A percentile compares a stretch with the other conserved stretches of the same genome.
Conservation (phyloP, 495 filamentous ascomycete species). For the Hyaloscypha finlandica region DNA sequence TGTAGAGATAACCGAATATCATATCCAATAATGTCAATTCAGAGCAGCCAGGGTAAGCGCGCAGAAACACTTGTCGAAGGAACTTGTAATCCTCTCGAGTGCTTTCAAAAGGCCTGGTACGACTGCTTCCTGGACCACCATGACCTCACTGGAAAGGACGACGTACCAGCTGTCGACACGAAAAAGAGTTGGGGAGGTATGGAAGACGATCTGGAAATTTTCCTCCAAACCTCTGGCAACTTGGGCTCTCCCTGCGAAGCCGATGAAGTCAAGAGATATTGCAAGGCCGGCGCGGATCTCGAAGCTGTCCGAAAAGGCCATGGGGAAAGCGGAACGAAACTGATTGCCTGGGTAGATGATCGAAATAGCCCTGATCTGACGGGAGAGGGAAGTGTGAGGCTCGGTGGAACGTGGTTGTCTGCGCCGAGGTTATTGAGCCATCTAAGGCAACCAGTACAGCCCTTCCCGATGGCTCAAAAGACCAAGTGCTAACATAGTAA, state of each 20-base stretch:
- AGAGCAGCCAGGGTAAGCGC: too few relatives aligned
- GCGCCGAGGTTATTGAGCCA: neutral
- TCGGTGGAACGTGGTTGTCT: neutral
- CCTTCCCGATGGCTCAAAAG: neutral
- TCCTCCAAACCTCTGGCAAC: neutral
- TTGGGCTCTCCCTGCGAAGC: neutral
- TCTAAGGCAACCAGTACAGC: conserved; percentile 2
- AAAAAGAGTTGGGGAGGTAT: neutral
- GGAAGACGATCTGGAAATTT: neutral
- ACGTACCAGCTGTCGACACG: neutral
- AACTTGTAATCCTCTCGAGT: too few relatives aligned
- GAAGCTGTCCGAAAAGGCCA: too few relatives aligned
- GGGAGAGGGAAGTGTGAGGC: neutral
- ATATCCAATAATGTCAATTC: too few relatives aligned
- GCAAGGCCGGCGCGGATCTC: neutral
- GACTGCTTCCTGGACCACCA: too few relatives aligned
- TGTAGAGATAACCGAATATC: too few relatives aligned
- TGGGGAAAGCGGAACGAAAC: too few relatives aligned
- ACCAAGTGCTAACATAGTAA: neutral
- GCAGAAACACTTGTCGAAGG: too few relatives aligned
- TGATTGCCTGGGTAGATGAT: conserved; percentile 16
- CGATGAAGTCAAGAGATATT: conserved; percentile 11
- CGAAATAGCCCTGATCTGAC: neutral
- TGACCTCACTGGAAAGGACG: too few relatives aligned
- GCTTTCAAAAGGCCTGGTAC: too few relatives aligned